Evolutionary conservation across 148 eudicot species (phyloP).

Genomic region (Rhododendron vialii): DNA sequence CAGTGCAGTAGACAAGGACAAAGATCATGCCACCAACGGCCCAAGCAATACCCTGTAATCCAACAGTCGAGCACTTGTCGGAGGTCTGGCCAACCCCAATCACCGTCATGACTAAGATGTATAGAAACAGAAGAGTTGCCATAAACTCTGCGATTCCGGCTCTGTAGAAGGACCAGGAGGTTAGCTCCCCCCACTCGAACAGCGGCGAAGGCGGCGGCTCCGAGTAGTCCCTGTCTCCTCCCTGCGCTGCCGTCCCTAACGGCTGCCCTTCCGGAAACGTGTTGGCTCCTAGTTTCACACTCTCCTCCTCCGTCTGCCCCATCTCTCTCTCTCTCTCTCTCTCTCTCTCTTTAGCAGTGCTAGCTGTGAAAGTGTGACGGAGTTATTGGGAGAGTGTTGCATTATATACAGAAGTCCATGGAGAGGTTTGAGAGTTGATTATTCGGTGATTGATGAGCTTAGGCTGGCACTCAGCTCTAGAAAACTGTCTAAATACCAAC

Average conservation of each 20-base stretch:
- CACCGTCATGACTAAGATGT: conserved; percentile 40
- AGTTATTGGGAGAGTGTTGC: neutral
- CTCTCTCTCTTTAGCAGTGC: neutral
- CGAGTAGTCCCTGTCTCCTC: conserved; percentile 19
- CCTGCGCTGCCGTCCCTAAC: conserved; percentile 26
- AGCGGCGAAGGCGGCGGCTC: conserved; percentile 54
- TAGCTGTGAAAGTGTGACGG: neutral
- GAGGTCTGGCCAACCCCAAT: conserved; percentile 33
- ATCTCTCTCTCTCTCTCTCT: conserved; percentile 1
- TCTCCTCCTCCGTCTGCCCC: conserved; percentile 16
- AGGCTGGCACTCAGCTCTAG: neutral
- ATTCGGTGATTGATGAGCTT: neutral
- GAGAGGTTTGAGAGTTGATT: neutral
- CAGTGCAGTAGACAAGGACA: conserved; percentile 38
- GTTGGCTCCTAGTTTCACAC: conserved; percentile 22
- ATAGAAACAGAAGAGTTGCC: conserved; percentile 44
- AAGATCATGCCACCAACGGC: conserved; percentile 35
- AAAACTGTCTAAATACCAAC: neutral
- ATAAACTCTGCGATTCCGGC: neutral
- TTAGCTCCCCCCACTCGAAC: conserved; percentile 40
- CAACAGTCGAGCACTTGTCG: conserved; percentile 37
- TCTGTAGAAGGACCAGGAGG: conserved; percentile 25
- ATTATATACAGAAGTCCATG: neutral
- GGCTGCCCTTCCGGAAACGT: conserved; percentile 22
- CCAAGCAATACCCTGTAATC: conserved; percentile 58